Evolutionary conservation across 2,329 filamentous ascomycete species (phyloP).

Genomic region (Ascochyta rabiei): DNA sequence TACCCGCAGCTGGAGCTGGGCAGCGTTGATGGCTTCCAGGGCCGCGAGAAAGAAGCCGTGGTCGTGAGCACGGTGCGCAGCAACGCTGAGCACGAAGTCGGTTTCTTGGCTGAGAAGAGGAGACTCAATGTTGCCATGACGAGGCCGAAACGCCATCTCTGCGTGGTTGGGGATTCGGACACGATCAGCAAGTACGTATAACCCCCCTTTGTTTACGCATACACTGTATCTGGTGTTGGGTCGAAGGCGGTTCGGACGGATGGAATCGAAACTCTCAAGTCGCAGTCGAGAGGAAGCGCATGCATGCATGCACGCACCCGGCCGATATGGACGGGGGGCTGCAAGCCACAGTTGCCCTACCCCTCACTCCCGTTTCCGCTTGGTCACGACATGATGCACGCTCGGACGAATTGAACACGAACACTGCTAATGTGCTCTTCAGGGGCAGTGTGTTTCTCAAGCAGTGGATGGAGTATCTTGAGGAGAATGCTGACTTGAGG

Average conservation of each 20-base stretch:
- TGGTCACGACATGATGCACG: slow-evolving; percentile 14
- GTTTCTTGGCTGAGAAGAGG: slow-evolving; percentile 90
- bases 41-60: slow-evolving; percentile 94
- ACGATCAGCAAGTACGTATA: slow-evolving; percentile 81
- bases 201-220: background rate
- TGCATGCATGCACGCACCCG: background rate
- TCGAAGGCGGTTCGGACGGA: slow-evolving; percentile 18
- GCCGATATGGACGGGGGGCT: background rate
- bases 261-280: slow-evolving; percentile 7
- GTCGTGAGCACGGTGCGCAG: slow-evolving; percentile 93
- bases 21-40: slow-evolving; percentile 96
- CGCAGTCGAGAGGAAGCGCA: background rate
- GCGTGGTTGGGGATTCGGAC: slow-evolving; percentile 91
- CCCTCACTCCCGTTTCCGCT: slow-evolving; percentile 7
- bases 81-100: slow-evolving; percentile 84
- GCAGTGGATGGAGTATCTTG: slow-evolving; percentile 88
- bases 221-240: background rate
- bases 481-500: slow-evolving; percentile 86
- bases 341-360: slow-evolving; percentile 8
- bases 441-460: slow-evolving; percentile 87
- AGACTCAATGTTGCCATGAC: slow-evolving; percentile 98
- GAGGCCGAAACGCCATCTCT: slow-evolving; percentile 85
- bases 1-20: slow-evolving; percentile 92
- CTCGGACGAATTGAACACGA: slow-evolving; percentile 3
- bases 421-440: slow-evolving; percentile 25